Evolutionary conservation across 2,329 filamentous ascomycete genomes (phyloP).

Genomic region (Aspergillus spinulosporus): DNA sequence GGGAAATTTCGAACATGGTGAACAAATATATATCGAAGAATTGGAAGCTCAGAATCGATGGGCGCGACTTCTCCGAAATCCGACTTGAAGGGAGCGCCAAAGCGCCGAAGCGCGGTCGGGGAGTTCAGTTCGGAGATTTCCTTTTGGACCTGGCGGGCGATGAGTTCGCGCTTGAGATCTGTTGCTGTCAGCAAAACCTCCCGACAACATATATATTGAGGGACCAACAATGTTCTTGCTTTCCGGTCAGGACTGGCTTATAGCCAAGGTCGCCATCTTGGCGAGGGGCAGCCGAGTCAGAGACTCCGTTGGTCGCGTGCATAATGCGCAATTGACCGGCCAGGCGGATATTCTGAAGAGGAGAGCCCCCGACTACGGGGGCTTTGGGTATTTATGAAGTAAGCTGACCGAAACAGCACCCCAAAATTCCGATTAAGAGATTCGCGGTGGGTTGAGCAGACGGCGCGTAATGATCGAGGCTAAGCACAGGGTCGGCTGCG

Average conservation of each 20-base stretch:
- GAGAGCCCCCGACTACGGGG: slow-evolving; percentile 1
- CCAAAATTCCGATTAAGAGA: slow-evolving; percentile 1
- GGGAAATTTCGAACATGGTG: slow-evolving; percentile 97
- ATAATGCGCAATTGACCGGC: slow-evolving; percentile 16
- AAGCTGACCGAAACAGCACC: slow-evolving; percentile 4
- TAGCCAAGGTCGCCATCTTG: slow-evolving; percentile 31
- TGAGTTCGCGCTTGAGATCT: slow-evolving; percentile 96
- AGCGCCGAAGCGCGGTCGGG: slow-evolving; percentile 88
- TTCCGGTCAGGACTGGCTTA: slow-evolving; percentile 74
- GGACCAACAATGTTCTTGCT: slow-evolving; percentile 89
- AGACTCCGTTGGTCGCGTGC: slow-evolving; percentile 15
- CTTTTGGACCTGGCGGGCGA: slow-evolving; percentile 82
- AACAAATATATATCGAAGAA: slow-evolving; percentile 95
- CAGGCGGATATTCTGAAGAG: slow-evolving; percentile 5
- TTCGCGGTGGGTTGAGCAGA: slow-evolving; percentile 2
- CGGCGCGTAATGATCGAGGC: slow-evolving; percentile 5
- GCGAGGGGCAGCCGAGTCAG: slow-evolving; percentile 14
- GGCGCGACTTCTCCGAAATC: slow-evolving; percentile 90
- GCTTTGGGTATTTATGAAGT: slow-evolving; percentile 9
- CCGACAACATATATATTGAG: neutral
- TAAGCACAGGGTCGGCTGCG: slow-evolving; percentile 4
- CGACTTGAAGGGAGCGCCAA: slow-evolving; percentile 92
- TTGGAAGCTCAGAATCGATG: slow-evolving; percentile 87
- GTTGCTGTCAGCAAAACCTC: slow-evolving; percentile 16
- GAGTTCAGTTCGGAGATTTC: slow-evolving; percentile 94